Base-by-base conservation (phyloP, 176 grass and related monocot genomes). In the Pontederia paniculata region DNA sequence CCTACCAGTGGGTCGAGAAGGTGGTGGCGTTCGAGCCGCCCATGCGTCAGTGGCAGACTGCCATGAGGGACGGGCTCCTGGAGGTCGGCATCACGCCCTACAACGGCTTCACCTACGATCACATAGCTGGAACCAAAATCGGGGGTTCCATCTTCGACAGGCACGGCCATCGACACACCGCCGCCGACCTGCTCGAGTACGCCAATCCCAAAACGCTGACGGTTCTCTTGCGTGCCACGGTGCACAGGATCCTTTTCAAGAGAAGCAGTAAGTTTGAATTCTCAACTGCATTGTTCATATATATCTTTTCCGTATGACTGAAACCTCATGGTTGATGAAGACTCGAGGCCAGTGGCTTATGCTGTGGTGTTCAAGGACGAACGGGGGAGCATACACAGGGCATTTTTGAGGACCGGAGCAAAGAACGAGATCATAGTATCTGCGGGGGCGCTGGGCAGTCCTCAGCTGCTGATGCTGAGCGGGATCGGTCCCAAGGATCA, bases 31-130 rank as follows among this genome's bases (percentile, higher is more conserved):
- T 81, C 42, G 70, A 82, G 48, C 78, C 81, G 57, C 51, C 68
- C 70, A 17, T 85, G 8, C 70, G 79, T 0, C 81, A 74, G 2
- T 89, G 78, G 86, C 81, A 85, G 54, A 28, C 71, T 31, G 77
- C 81, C 47, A 44, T 90, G 12, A 66, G 83, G 72, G 28, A 62
- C 21, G 86, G 81, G n/a, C 49, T 85, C 31, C 12, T 85, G 44
- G 78, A 89, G 67, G 52, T 57, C 21, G 81, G 86, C 11, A 18
- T 80, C 18, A 74, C 57, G 21, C 86, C 81, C 1, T 58, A 78
- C 50, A 90, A 90, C 52, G 78, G 86, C 0, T 90, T 85, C 66
- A 90, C 77, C 23, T 77, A 73, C 23, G 71, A 89, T n/a, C 86
- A 89, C 67, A 23, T 82, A 50, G 54, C 61, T 0, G 86, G 86